Percentiles rank a stretch among this genome's conserved stretches.
Evolutionary conservation across 257 asterid species (phyloP).

Genomic region (Nicotiana paniculata): DNA sequence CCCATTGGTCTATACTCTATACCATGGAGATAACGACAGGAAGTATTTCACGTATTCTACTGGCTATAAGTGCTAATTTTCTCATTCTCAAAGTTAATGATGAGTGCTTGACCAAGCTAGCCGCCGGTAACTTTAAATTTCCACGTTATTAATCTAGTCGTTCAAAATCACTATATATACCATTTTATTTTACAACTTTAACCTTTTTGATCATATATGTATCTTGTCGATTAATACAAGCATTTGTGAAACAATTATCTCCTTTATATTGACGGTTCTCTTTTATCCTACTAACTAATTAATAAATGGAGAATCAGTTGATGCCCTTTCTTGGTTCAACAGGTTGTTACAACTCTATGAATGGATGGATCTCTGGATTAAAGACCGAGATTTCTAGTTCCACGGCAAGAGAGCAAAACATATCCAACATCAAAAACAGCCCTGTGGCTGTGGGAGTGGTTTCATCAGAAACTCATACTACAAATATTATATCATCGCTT

Average conservation of each 20-base stretch:
- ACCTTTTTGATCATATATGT: not conserved
- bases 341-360: not conserved
- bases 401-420: not conserved
- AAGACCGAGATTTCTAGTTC: constrained; percentile 8
- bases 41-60: not conserved
- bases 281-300: not conserved
- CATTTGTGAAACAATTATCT: not conserved
- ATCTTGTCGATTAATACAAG: not conserved
- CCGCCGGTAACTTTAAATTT: constrained; percentile 4
- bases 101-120: not conserved
- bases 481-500: not conserved
- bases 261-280: not conserved
- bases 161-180: not conserved
- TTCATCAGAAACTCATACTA: not conserved
- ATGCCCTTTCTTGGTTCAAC: not conserved
- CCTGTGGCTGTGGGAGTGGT: not conserved
- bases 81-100: not conserved
- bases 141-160: not conserved
- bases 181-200: not conserved
- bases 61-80: not conserved
- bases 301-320: constrained; percentile 19
- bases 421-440: not conserved
- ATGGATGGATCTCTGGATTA: constrained; percentile 15
- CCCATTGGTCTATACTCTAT: not conserved
- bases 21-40: not conserved